Evolutionary conservation across 257 asterid species (phyloP), one percentile per base, ranked within the genome.

Genomic region (Solanum chmielewskii): DNA sequence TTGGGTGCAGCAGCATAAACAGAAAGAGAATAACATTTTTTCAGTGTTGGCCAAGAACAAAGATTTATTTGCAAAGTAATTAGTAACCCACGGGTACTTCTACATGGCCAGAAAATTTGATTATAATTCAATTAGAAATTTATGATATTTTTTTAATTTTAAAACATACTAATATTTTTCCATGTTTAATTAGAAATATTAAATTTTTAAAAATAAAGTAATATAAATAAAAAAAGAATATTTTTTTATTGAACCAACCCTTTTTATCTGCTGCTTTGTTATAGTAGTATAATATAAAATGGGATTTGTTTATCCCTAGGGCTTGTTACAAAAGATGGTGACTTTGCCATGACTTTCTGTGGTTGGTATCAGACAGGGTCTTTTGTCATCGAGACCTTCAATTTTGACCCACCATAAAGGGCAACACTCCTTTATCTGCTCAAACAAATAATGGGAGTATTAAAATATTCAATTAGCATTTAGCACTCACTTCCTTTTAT

Each of bases 341-440:
- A 83, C 62, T 86, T 86, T 86, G 87, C 83, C 90, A 86, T 47
- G 68, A 47, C 68, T 80, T 45, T 80, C 85, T 47, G 20, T 18
- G 42, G 84, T 47, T 47, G 68, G 74, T 70, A 83, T 86, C 89
- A 87, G 85, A 86, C 90, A 64, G 78, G 88, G 82, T 85, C 76
- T 81, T 84, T 89, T 85, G 89, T 86, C 89, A 87, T 37, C 45
- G 84, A 45, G 87, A 90, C 88, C 80, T 88, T 76, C 89, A 88
- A 47, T 45, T 52, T 91, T 91, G 91, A 90, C 91, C 92, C 90
- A 31, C 41, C 23, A 69, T 1, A 31, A 12, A 29, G 76, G 92
- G 90, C 94, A 92, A 91, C 89, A 66, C 84, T 87, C 45, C 37
- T 88, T 52, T 86, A 86, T 87, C 89, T 90, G 88, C 89, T 88